Base-by-base conservation (phyloP, 1,139 yeast species). In the Candida sp. region DNA sequence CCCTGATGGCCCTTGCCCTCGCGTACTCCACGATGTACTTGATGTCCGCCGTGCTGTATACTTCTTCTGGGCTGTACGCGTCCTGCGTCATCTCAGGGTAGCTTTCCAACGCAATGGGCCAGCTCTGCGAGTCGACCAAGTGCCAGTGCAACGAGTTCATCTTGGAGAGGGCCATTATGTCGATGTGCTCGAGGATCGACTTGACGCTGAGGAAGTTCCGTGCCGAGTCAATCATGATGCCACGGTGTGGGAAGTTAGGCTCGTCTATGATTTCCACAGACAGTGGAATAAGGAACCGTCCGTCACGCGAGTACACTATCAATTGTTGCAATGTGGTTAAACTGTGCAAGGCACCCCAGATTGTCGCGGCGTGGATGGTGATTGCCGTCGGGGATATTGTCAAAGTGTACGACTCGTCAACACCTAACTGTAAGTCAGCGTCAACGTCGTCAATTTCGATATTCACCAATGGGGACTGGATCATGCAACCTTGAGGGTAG, bases 101-200 rank as follows among this genome's bases (percentile, higher is more conserved):
- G 1, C 65, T 49, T 17, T 62, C 55, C 39, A 77, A 55, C 42
- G 67, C 66, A 17, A 79, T 26, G 1, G 84, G 82, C 83, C 83
- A 78, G 32, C 80, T 72, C 52, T 75, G 80, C 7, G 80, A 55
- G 55, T 78, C 84, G 7, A 65, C 68, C 23, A 78, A 55, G 57
- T 78, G 84, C 80, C 81, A 77, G 54, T 78, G 84, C 43, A 78
- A 66, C 1, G 69, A 63, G 54, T 78, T 78, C 64, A 79, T 58
- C 60, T 78, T 79, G 7, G 71, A 52, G 42, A 74, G 61, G 1
- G 78, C 62, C 80, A 78, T 72, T 23, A 75, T 63, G 48, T 78
- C 83, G 47, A 78, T 65, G 55, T 78, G 78, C 34, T 73, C 68
- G 44, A 64, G 55, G 17, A 78, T 63, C 5, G 69, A 60, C 4